Percentiles rank a stretch among this genome's conserved stretches.
Evolutionary conservation across 202 grass and related monocot species (phyloP).

Genomic region (Elaeis oleifera): DNA sequence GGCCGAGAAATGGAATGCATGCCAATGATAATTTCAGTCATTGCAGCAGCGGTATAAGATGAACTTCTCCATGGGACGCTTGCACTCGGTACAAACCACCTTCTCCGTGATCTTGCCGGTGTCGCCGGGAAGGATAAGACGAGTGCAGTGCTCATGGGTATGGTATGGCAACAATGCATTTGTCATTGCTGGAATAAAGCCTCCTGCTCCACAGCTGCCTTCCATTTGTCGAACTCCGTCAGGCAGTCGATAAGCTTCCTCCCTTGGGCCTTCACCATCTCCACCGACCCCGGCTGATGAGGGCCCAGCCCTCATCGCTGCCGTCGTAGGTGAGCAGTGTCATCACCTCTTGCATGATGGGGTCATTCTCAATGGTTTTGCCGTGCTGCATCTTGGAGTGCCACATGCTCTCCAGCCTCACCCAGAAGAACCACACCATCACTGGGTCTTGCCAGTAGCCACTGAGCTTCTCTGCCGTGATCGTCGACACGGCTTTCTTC

Average conservation of each 20-base stretch:
- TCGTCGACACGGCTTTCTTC: constrained; percentile 10
- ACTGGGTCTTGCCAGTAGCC: constrained; percentile 32
- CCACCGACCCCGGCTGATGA: constrained; percentile 3
- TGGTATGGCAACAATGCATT: constrained; percentile 20
- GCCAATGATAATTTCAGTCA: not conserved
- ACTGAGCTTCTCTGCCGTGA: constrained; percentile 30
- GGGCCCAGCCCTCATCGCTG: constrained; percentile 9
- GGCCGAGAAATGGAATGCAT: too few relatives aligned
- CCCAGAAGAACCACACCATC: constrained; percentile 53
- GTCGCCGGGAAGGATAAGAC: constrained; percentile 33
- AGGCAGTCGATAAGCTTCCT: constrained; percentile 29
- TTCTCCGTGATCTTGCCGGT: constrained; percentile 23
- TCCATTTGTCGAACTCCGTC: constrained; percentile 25
- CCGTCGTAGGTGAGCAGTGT: constrained; percentile 39
- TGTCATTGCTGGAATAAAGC: constrained; percentile 28
- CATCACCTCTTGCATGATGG: constrained; percentile 37
- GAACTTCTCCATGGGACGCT: constrained; percentile 32
- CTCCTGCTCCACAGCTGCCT: constrained; percentile 3
- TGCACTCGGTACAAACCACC: constrained; percentile 36
- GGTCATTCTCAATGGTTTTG: constrained; percentile 26
- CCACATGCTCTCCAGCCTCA: constrained; percentile 44
- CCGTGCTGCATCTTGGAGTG: constrained; percentile 39
- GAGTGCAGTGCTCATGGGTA: constrained; percentile 30
- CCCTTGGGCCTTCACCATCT: constrained; percentile 25
- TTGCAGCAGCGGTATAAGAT: constrained; percentile 42